phyloP scores from a whole-genome alignment of 768 basidiomycete species.

The Russula emetica region DNA sequence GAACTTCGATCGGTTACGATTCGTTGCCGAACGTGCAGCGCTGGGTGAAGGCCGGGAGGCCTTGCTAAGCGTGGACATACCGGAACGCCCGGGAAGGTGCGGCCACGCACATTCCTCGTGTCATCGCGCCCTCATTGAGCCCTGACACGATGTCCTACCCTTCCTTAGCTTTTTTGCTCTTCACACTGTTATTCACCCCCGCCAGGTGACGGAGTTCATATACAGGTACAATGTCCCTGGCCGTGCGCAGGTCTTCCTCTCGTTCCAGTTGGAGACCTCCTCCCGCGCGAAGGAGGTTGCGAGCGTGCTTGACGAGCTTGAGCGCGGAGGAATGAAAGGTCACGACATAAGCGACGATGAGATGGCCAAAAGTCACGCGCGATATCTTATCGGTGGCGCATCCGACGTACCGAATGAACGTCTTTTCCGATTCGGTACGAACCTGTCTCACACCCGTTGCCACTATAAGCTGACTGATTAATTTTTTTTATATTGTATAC shows the following conservation, averaged over 20 bases:
- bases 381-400: slow-evolving; percentile 93
- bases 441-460: neutral
- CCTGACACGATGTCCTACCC: slow-evolving; percentile 8
- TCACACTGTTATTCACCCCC: slow-evolving; percentile 83
- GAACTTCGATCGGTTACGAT: slow-evolving; percentile 95
- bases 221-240: slow-evolving; percentile 80
- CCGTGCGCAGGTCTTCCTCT: slow-evolving; percentile 82
- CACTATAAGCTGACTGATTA: neutral
- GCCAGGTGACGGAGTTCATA: slow-evolving; percentile 91
- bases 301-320: slow-evolving; percentile 59
- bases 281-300: slow-evolving; percentile 56
- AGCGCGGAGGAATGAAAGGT: slow-evolving; percentile 69
- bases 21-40: slow-evolving; percentile 98
- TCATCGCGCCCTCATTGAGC: slow-evolving; percentile 1
- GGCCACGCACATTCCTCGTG: slow-evolving; percentile 27
- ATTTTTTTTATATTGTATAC: neutral
- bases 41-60: slow-evolving; percentile 95
- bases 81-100: slow-evolving; percentile 87
- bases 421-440: slow-evolving; percentile 86
- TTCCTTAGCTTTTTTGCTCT: slow-evolving; percentile 73
- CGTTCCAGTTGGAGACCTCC: slow-evolving; percentile 74
- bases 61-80: slow-evolving; percentile 88
- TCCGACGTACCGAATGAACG: slow-evolving; percentile 76
- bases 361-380: slow-evolving; percentile 88
- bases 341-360: slow-evolving; percentile 93